Evolutionary conservation across 495 filamentous ascomycete species (phyloP).

Genomic region (Schizothecium vesticola): DNA sequence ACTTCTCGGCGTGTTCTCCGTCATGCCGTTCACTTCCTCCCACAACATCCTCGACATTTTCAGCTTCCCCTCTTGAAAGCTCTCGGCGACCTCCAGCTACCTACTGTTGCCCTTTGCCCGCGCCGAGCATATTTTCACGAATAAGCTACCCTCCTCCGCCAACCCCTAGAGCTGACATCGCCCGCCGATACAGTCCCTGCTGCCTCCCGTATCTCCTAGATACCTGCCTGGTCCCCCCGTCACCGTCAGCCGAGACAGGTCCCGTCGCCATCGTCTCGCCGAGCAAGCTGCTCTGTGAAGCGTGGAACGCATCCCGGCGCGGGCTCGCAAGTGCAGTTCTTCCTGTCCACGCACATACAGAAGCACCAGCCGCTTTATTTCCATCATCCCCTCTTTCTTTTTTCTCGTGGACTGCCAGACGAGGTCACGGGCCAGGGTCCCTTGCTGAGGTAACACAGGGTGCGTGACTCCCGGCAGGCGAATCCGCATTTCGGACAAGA

Average conservation of each 20-base stretch:
- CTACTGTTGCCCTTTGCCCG: neutral
- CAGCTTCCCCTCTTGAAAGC: neutral
- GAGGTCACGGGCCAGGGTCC: neutral
- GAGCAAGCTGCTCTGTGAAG: neutral
- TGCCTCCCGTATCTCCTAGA: neutral
- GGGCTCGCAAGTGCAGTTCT: neutral
- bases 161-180: neutral
- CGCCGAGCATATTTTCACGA: neutral
- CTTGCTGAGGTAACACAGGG: neutral
- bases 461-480: neutral
- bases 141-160: neutral
- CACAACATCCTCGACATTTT: slow-evolving; percentile 2
- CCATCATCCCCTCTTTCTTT: neutral
- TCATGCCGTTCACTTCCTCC: slow-evolving; percentile 1
- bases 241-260: neutral
- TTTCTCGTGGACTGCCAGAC: slow-evolving; percentile 2
- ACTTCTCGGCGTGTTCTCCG: neutral
- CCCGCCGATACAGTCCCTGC: neutral
- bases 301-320: neutral
- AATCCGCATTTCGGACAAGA: neutral
- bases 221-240: neutral
- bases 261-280: neutral
- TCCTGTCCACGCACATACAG: neutral
- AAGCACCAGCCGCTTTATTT: neutral
- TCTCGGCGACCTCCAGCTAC: neutral